Conservation (phyloP, 441 rosid genomes). For the Croton setiger region DNA sequence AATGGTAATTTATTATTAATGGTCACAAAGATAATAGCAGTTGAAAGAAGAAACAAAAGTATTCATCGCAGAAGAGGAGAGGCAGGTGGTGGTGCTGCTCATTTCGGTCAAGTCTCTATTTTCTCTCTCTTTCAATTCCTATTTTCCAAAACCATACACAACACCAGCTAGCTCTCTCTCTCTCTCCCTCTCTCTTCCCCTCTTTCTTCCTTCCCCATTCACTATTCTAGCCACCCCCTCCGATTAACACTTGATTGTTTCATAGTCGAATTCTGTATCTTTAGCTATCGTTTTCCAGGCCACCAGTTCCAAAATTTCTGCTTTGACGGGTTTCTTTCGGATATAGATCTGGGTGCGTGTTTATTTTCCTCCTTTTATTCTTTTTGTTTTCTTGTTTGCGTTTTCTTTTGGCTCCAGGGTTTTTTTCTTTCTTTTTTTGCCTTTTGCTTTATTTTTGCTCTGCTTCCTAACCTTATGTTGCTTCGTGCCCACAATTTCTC, state of each 20-base stretch:
- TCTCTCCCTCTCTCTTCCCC: neutral
- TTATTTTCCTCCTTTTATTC: neutral
- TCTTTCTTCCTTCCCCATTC: neutral
- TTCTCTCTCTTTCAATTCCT: neutral
- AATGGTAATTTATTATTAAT: neutral
- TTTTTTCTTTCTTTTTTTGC: neutral
- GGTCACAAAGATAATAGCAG: neutral
- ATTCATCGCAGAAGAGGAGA: neutral
- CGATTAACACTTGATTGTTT: neutral
- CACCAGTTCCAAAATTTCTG: neutral
- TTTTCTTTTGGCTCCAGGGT: neutral
- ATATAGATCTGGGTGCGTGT: constrained; percentile 19
- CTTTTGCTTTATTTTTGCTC: neutral
- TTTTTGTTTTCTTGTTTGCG: neutral
- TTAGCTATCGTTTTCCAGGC: neutral
- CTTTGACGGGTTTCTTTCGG: neutral
- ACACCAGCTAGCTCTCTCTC: neutral
- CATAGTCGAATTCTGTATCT: neutral
- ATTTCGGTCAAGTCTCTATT: constrained; percentile 1
- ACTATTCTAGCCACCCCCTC: neutral
- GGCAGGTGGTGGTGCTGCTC: constrained; percentile 1
- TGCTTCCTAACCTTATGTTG: neutral
- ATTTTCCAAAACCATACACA: neutral
- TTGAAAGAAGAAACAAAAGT: constrained; percentile 4
- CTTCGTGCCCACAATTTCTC: neutral